Evolutionary conservation across 192 early-diverging fungal genomes (phyloP), one percentile per base, ranked within the genome.

Genomic region (Backusella psychrophila): DNA sequence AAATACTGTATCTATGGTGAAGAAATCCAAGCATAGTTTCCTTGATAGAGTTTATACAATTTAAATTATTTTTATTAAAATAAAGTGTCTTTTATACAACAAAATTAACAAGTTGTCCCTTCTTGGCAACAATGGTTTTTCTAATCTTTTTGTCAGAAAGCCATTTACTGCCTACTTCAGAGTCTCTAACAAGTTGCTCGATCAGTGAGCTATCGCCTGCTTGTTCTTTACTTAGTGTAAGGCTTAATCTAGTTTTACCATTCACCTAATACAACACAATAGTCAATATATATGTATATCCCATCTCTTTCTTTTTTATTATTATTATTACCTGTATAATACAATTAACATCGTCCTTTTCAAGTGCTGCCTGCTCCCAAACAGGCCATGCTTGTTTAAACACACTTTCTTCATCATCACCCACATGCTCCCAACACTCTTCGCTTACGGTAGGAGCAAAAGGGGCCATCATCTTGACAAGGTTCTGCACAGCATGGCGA

Each of bases 71-170:
- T 70, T 46, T 21, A 21, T 65, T 33, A 33, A 33, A 15, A n/a
- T 23, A 44, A 35, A 49, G 17, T 49, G 35, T 29, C 12, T 79
- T 70, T 67, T 77, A 74, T 41, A 84, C 11, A 12, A 97, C 89
- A 82, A 95, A 89, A 78, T 94, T 97, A 26, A 96, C 82, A 4
- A 94, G 78, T 72, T 90, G 91, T 46, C 93, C 92, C 33, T 85
- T 85, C 75, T 93, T 91, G 49, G 89, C 90, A 35, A 93, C 87
- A 41, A 97, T 89, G 35, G 88, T 84, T 39, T 84, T 87, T 73
- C 88, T 87, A 69, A 91, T 78, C 19, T 77, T 69, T 31, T 81
- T 65, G 49, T 89, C 87, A 65, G 76, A 72, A 7, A 91, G 74
- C 89, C 89, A 94, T 72, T 90, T 91, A 17, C 78, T 42, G 31